Evolutionary conservation across 768 basidiomycete genomes (phyloP), one percentile per base, ranked within the genome.

Genomic region (Russula abietina): DNA sequence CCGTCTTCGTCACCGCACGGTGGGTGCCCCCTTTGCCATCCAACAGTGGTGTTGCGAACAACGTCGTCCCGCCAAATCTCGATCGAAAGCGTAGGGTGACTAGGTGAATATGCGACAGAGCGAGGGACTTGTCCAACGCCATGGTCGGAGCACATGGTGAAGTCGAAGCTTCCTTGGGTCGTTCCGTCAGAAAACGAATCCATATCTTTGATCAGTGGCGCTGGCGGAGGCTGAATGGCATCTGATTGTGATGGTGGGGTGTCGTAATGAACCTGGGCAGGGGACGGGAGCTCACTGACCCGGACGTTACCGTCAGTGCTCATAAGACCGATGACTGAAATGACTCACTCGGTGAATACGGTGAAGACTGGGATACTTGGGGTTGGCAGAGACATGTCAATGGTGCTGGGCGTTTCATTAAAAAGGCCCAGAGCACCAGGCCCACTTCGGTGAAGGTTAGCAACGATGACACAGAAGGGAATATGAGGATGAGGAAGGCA

Each of bases 181-280:
- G 80, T 81, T 36, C 83, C 83, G 52, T 83, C 82, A n/a, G 81
- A 82, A 74, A 85, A 85, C 58, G 81, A 79, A 64, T 84, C 83
- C 36, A 78, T 70, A 69, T 85, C 83, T 71, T 80, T 83, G 68
- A 85, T 68, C 61, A 76, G 69, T 11, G 83, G 83, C 32, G 83
- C 80, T 4, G 80, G 78, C 38, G 60, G 60, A 55, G 61, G 64
- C 56, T 57, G 57, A 58, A 65, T 65, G 10, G 67, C 62, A 46
- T 71, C 71, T 65, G 70, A 57, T 59, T 59, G 62, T 26, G 46
- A 46, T 22, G 64, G 9, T 36, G 45, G 51, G 45, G 53, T 45
- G 36, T 65, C 62, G 57, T 59, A 58, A 56, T 55, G 48, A 51
- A 46, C 38, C 30, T 51, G 54, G 30, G 63, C 26, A n/a, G 48